Evolutionary conservation across 257 asterid genomes (phyloP).

Genomic region (Nicotiana tomentosiformis): DNA sequence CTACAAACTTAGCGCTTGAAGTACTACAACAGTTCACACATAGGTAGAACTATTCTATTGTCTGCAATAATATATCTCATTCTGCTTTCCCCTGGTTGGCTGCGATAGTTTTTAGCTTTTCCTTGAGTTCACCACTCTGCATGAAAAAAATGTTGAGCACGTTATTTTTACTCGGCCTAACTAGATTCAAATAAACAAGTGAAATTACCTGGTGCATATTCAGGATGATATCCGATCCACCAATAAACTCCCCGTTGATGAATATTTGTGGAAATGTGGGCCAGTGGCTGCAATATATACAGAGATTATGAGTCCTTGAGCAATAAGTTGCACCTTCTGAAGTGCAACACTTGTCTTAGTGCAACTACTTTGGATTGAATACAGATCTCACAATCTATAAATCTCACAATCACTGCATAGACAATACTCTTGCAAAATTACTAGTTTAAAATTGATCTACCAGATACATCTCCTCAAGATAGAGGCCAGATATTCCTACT

Average conservation of each 20-base stretch:
- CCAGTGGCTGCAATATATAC: constrained; percentile 66
- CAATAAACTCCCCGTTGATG: constrained; percentile 84
- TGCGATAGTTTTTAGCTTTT: constrained; percentile 41
- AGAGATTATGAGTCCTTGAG: background rate
- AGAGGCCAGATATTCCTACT: background rate
- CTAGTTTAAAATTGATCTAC: background rate
- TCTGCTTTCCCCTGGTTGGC: constrained; percentile 33
- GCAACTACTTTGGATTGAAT: background rate
- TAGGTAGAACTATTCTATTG: background rate
- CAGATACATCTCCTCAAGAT: background rate
- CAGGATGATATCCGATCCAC: constrained; percentile 97
- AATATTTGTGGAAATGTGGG: constrained; percentile 98
- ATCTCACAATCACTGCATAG: background rate
- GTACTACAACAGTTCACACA: background rate
- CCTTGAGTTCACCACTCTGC: constrained; percentile 80
- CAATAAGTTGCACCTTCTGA: background rate
- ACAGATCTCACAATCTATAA: background rate
- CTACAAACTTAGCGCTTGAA: background rate
- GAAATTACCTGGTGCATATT: constrained; percentile 78
- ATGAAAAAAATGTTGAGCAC: constrained; percentile 13
- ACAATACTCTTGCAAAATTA: background rate
- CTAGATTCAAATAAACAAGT: background rate
- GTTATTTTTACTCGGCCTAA: background rate
- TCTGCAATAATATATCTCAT: background rate
- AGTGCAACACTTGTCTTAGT: background rate